Percentiles rank a stretch among this genome's conserved stretches.
Evolutionary conservation across 1,139 yeast species (phyloP).

Genomic region (Diutina pseudorugosa): DNA sequence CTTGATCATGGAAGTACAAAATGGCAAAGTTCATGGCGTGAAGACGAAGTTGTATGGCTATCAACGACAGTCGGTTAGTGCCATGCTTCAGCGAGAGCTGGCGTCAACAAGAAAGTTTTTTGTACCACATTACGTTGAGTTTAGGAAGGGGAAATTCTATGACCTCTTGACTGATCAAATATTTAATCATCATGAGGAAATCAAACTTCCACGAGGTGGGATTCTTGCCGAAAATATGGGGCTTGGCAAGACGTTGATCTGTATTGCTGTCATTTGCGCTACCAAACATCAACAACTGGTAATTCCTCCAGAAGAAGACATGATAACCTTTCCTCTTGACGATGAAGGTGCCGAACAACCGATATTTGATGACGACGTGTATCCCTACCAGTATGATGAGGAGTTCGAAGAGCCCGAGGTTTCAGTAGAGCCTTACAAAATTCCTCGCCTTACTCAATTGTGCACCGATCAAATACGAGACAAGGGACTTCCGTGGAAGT

Average conservation of each 20-base stretch:
- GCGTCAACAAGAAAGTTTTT: slow-evolving; percentile 17
- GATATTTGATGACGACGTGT: slow-evolving; percentile 16
- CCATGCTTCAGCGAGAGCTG: slow-evolving; percentile 45
- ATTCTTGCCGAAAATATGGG: slow-evolving; percentile 74
- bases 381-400: slow-evolving; percentile 24
- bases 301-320: not conserved
- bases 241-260: slow-evolving; percentile 57
- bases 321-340: not conserved
- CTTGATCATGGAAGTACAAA: not conserved
- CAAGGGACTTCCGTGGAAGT: slow-evolving; percentile 48
- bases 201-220: slow-evolving; percentile 47
- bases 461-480: slow-evolving; percentile 32
- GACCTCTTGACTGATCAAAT: slow-evolving; percentile 20
- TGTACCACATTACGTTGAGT: slow-evolving; percentile 31
- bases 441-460: slow-evolving; percentile 20
- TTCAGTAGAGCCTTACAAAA: slow-evolving; percentile 4
- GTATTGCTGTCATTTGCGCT: slow-evolving; percentile 45
- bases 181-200: slow-evolving; percentile 23
- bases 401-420: not conserved
- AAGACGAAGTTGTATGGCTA: slow-evolving; percentile 40
- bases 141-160: slow-evolving; percentile 15
- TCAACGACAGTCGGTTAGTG: slow-evolving; percentile 44
- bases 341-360: not conserved
- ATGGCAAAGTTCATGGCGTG: slow-evolving; percentile 33
- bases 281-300: slow-evolving; percentile 33